Evolutionary conservation across 2,329 filamentous ascomycete species (phyloP).

Genomic region (Chalara sp.): DNA sequence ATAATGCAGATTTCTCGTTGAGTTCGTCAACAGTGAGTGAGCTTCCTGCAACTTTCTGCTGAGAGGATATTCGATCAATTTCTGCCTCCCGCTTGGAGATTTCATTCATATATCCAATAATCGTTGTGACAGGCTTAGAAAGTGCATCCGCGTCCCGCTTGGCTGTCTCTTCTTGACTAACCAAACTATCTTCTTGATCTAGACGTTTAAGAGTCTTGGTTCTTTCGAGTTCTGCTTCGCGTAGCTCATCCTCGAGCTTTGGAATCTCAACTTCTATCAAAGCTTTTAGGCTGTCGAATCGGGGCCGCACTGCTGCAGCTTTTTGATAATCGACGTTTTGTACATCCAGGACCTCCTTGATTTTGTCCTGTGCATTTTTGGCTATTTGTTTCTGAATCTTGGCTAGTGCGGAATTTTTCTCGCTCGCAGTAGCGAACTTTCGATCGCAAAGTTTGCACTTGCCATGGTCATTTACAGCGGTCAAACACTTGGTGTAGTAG

Average conservation of each 20-base stretch:
- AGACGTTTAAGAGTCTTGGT: conserved; percentile 48
- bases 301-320: conserved; percentile 55
- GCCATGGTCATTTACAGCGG: conserved; percentile 59
- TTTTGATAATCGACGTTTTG: conserved; percentile 44
- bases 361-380: conserved; percentile 54
- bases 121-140: conserved; percentile 67
- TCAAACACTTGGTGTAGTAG: conserved; percentile 65
- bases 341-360: conserved; percentile 54
- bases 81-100: conserved; percentile 65
- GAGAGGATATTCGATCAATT: conserved; percentile 67
- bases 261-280: conserved; percentile 65
- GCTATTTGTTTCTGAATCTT: conserved; percentile 60
- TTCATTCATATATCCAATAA: conserved; percentile 66
- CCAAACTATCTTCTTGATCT: conserved; percentile 60
- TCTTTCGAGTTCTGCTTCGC: conserved; percentile 54
- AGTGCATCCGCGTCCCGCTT: conserved; percentile 71
- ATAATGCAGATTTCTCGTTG: conserved; percentile 63
- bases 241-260: conserved; percentile 56
- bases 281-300: conserved; percentile 69
- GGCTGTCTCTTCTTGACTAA: conserved; percentile 56
- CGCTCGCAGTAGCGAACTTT: conserved; percentile 53
- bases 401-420: conserved; percentile 56
- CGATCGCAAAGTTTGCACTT: conserved; percentile 73
- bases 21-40: conserved; percentile 76
- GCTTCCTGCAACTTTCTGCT: conserved; percentile 61